These are phyloP conservation scores for Escallonia herrerae DNA, from an alignment of 129 eudicot genomes.

Conservation along the genomic window DNA sequence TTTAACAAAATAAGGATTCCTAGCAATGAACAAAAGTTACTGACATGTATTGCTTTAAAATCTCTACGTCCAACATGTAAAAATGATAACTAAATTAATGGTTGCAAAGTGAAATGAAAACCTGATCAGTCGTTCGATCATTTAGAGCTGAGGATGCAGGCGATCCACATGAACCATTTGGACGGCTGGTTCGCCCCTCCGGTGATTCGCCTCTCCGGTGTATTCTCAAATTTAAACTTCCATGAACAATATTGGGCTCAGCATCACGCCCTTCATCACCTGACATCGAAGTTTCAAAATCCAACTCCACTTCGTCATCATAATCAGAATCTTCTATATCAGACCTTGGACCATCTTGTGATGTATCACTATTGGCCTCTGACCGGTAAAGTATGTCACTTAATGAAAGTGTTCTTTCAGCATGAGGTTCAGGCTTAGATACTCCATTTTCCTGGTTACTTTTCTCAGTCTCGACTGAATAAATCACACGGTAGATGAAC, in stretches of 20 bases:
- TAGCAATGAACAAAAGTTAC: no score
- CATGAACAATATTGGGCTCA: slow-evolving; percentile 47
- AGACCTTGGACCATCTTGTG: slow-evolving; percentile 53
- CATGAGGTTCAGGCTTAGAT: slow-evolving; percentile 31
- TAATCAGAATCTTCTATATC: slow-evolving; percentile 87
- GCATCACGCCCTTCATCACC: slow-evolving; percentile 69
- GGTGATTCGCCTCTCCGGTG: slow-evolving; percentile 50
- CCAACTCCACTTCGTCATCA: slow-evolving; percentile 79
- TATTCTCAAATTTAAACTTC: slow-evolving; percentile 53
- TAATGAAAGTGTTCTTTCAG: slow-evolving; percentile 50
- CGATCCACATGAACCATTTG: slow-evolving; percentile 46
- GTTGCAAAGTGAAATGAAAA: slow-evolving; percentile 10
- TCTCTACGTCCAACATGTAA: no score
- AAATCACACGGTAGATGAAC: not conserved
- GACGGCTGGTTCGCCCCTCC: slow-evolving; percentile 21
- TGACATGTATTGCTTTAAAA: no score
- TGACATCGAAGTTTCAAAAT: slow-evolving; percentile 67
- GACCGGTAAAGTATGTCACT: slow-evolving; percentile 75
- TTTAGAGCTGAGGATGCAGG: slow-evolving; percentile 42
- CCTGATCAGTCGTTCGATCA: slow-evolving; percentile 56
- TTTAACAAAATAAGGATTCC: no score
- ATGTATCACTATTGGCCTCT: slow-evolving; percentile 65
- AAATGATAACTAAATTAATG: not conserved
- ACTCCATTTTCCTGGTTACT: slow-evolving; percentile 38
- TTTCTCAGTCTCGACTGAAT: slow-evolving; percentile 49